Evolutionary conservation across 495 filamentous ascomycete genomes (phyloP), one percentile per base, ranked within the genome.

Genomic region (Daldinia loculata): DNA sequence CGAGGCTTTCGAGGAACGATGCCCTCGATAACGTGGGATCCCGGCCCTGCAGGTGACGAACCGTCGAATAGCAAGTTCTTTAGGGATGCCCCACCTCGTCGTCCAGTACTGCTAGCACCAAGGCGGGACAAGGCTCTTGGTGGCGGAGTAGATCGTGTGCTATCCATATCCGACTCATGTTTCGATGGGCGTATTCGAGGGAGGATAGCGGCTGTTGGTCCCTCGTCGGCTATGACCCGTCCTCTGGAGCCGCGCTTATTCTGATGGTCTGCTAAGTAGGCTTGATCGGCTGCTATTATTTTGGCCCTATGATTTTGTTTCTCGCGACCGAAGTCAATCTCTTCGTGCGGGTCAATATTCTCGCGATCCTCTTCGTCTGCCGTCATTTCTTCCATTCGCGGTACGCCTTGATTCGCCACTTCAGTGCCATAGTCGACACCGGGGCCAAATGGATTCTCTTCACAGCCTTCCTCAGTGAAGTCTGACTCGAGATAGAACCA

Each of bases 401-500:
- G 95, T 8, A 97, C 92, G 72, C 94, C 86, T 67, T 97, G 83
- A 88, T 89, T 81, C 84, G 93, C 79, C 84, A 84, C 64, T 81
- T 91, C 78, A 9, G 83, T 63, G 78, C 89, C 77, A 75, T 90
- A 79, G 81, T 89, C 79, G 75, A 90, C 80, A 19, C 95, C 95
- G 1, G 88, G 78, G 2, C 96, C 95, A 74, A 97, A 99, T 0
- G 95, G 95, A 78, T 98, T 99, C 63, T 91, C 89, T 43, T 89
- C 81, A 41, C 93, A 92, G 60, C 90, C 92, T 68, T 97, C 91
- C 55, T 87, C 84, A 4, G 90, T 90, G 75, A 97, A 98, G 76
- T 98, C 92, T 57, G 94, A 95, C 80, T 99, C 96, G n/a, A 98
- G 84, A 78, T 99, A 98, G 84, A 93, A 97, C 95, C 95, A 99